A percentile compares a stretch with the other conserved stretches of the same genome.
phyloP scores from a whole-genome alignment of 1,284 basidiomycete species.

The Cutaneotrichosporon sp. region DNA sequence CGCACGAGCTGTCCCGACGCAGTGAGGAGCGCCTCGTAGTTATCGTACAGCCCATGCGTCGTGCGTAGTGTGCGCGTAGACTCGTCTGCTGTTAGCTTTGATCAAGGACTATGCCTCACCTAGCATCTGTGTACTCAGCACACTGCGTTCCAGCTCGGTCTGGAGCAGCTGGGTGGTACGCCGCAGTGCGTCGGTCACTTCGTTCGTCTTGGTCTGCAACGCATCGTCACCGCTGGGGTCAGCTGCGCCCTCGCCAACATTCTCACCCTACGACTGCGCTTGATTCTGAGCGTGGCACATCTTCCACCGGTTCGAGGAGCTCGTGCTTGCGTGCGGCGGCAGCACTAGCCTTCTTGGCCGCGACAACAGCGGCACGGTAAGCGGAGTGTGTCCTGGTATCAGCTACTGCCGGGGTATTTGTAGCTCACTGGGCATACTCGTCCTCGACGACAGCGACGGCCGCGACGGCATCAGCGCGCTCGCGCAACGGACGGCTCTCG shows the following conservation, averaged over 20 bases:
- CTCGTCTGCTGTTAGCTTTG: slow-evolving; percentile 54
- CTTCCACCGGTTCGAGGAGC: slow-evolving; percentile 13
- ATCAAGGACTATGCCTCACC: slow-evolving; percentile 51
- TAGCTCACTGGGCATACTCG: slow-evolving; percentile 19
- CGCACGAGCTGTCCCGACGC: slow-evolving; percentile 77
- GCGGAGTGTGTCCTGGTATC: slow-evolving; percentile 12
- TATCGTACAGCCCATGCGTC: slow-evolving; percentile 72
- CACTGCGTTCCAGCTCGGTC: slow-evolving; percentile 79
- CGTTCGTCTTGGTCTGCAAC: slow-evolving; percentile 76
- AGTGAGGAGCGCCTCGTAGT: slow-evolving; percentile 64
- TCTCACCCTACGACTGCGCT: slow-evolving; percentile 19
- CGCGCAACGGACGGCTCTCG: slow-evolving; percentile 5
- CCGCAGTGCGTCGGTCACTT: slow-evolving; percentile 78
- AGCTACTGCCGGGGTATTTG: not conserved
- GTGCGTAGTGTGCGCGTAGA: slow-evolving; percentile 70
- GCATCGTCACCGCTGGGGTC: slow-evolving; percentile 62
- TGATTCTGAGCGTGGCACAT: slow-evolving; percentile 13
- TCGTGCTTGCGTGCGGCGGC: slow-evolving; percentile 23
- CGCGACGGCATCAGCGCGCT: slow-evolving; percentile 54
- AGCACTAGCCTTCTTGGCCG: slow-evolving; percentile 22
- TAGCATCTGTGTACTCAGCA: slow-evolving; percentile 75
- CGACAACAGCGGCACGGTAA: slow-evolving; percentile 32
- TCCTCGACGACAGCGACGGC: slow-evolving; percentile 25
- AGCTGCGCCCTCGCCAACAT: not conserved
- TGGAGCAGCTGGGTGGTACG: slow-evolving; percentile 82